A percentile compares a stretch with the other conserved stretches of the same genome.
phyloP scores from a whole-genome alignment of 108 stramenopile genomes.

The Cyclostephanos tholiformis region DNA sequence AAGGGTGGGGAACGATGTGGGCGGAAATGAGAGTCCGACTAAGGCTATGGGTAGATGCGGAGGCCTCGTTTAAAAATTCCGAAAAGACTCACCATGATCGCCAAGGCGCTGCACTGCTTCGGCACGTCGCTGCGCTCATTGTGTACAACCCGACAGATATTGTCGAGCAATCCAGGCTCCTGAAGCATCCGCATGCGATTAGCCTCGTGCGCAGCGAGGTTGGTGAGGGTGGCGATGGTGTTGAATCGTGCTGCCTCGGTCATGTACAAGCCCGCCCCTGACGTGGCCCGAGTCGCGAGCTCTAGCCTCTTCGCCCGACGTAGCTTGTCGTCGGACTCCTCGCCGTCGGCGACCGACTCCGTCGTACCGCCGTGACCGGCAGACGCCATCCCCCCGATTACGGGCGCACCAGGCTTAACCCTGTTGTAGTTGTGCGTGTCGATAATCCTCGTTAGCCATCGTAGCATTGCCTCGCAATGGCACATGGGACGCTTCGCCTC shows the following conservation, averaged over 20 bases:
- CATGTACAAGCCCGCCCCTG: slow-evolving; percentile 54
- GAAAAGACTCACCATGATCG: slow-evolving; percentile 40
- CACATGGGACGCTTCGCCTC: slow-evolving; percentile 60
- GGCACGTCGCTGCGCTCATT: slow-evolving; percentile 58
- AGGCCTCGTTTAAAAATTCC: neutral
- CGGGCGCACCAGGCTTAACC: slow-evolving; percentile 41
- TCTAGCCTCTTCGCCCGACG: slow-evolving; percentile 17
- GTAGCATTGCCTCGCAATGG: slow-evolving; percentile 47
- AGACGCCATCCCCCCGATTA: slow-evolving; percentile 31
- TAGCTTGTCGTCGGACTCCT: neutral
- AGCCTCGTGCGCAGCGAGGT: slow-evolving; percentile 54
- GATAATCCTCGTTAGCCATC: slow-evolving; percentile 51
- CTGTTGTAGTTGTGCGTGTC: slow-evolving; percentile 58
- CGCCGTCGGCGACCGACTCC: neutral
- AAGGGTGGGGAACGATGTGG: neutral
- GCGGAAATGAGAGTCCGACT: neutral
- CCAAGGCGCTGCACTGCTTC: slow-evolving; percentile 58
- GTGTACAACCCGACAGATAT: slow-evolving; percentile 51
- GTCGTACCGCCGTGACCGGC: neutral
- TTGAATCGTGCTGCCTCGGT: slow-evolving; percentile 62
- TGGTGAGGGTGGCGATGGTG: slow-evolving; percentile 58
- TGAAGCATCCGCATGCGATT: slow-evolving; percentile 56
- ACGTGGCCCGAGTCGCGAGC: slow-evolving; percentile 39
- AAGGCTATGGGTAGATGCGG: neutral
- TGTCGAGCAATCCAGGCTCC: slow-evolving; percentile 43